Evolutionary conservation across 768 basidiomycete species (phyloP), one percentile per base, ranked within the genome.

Genomic region (Kwoniella pini): DNA sequence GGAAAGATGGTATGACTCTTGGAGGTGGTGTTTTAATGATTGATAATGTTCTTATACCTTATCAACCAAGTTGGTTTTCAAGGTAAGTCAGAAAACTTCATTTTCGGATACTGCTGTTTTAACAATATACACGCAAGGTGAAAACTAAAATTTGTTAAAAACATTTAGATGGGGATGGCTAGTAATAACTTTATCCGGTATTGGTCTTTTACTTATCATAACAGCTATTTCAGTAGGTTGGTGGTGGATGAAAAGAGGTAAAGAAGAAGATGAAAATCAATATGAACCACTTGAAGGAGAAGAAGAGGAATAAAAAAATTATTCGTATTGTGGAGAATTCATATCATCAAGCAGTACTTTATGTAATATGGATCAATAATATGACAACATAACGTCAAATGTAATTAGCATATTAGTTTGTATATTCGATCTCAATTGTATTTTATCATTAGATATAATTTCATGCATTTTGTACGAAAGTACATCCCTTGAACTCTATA

Each of bases 1-100:
- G 84, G 45, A 89, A 87, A 86, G 90, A 89, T 39, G 86, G 89
- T 44, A 86, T 88, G 44, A 89, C 89, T 12, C 86, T 88, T 33
- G 86, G 84, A 0, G 95, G 94, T 0, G 95, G 95, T 3, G 91
- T 97, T 38, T 83, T 97, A 60, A 84, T 88, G 78, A 88, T 98
- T 60, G 90, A 96, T 80, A 82, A 83, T 40, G 82, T 97, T 12
- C 80, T 99, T 54, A 72, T 86, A 22, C 96, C 96, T 31, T 98
- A 92, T 76, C 81, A 87, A 59, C 91, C 95, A 2, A 83, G 87
- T 3, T 91, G 90, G 90, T 92, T 88, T 85, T 80, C 84, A 36
- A 81, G 85, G 70, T 92, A 87, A 70, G 88, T 68, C n/a, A n/a
- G n/a, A n/a, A 3, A 19, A 60, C 22, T 42, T 19, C 19, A n/a